phyloP scores from a whole-genome alignment of 2,329 filamentous ascomycete genomes.

The Fusarium austroafricanum region DNA sequence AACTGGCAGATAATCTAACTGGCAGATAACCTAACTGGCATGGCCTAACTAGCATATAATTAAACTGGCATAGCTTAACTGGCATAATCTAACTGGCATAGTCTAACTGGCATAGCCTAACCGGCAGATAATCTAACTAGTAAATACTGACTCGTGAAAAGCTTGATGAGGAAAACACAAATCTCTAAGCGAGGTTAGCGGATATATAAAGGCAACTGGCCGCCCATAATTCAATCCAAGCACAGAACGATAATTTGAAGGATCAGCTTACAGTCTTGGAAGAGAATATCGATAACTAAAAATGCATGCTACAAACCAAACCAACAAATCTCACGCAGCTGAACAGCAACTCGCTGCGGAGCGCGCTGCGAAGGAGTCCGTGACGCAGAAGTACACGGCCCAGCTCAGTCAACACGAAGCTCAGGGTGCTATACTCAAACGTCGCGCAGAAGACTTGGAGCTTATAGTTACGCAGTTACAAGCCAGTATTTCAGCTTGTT shows the following conservation, averaged over 20 bases:
- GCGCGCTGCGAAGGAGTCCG: background rate
- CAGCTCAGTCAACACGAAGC: background rate
- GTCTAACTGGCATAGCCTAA: too few species aligned
- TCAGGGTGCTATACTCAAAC: background rate
- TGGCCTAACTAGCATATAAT: too few species aligned
- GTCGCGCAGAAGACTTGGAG: background rate
- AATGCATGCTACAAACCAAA: background rate
- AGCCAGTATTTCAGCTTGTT: background rate
- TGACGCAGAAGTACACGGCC: background rate
- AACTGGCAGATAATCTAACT: too few species aligned
- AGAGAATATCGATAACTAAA: background rate
- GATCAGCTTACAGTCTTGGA: background rate
- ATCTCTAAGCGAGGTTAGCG: background rate
- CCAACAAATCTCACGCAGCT: background rate
- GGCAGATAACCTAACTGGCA: too few species aligned
- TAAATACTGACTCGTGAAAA: too few species aligned
- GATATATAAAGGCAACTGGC: background rate
- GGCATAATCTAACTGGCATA: too few species aligned
- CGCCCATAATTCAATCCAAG: background rate
- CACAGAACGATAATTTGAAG: background rate
- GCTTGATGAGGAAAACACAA: background rate
- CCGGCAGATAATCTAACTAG: too few species aligned
- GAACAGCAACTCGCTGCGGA: background rate
- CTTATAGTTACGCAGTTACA: background rate
- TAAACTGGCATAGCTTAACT: too few species aligned